Base-by-base conservation (phyloP, 768 basidiomycete species). In the Boletales sp. region DNA sequence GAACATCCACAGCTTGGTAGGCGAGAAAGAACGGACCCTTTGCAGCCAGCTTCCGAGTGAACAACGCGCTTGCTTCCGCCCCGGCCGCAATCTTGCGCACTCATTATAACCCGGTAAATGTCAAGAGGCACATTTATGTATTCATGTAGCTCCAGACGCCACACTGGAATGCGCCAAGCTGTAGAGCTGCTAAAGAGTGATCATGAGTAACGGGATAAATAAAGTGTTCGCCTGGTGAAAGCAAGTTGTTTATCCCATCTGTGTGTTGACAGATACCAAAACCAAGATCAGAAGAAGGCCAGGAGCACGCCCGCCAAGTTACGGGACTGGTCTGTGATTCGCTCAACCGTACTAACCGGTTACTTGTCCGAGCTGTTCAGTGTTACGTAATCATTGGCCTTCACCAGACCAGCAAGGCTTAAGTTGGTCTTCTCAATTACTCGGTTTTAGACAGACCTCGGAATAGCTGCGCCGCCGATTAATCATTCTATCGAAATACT, bases 1-100 rank as follows among this genome's bases (percentile, higher is more conserved):
- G 41, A 46, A 39, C 28, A 38, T 53, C 31, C 49, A 65, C 64
- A 60, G 63, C 58, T 66, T 66, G 61, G 58, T 46, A 28, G 17
- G 37, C 35, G 51, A 15, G 48, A 43, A 28, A 21, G 14, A 25
- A 25, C 31, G 41, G 36, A 46, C 41, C 48, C 47, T 51, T 40
- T 39, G 12, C n/a, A 36, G n/a, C 35, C 32, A 43, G 37, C 34
- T 34, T 51, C 38, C 46, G 42, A 51, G 36, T 28, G 19, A 41
- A 21, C 10, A 35, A 44, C 4, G 19, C 31, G 10, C 19, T 12
- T 14, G 14, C 25, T 36, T 33, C 28, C 31, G 41, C 25, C 11
- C 37, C 36, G 31, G 19, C 19, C 32, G 38, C 25, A 34, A 30
- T 37, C 11, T 50, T 15, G 28, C 30, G 28, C 41, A 14, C 32